phyloP scores from a whole-genome alignment of 148 eudicot species.

The Amaranthus cruentus region DNA sequence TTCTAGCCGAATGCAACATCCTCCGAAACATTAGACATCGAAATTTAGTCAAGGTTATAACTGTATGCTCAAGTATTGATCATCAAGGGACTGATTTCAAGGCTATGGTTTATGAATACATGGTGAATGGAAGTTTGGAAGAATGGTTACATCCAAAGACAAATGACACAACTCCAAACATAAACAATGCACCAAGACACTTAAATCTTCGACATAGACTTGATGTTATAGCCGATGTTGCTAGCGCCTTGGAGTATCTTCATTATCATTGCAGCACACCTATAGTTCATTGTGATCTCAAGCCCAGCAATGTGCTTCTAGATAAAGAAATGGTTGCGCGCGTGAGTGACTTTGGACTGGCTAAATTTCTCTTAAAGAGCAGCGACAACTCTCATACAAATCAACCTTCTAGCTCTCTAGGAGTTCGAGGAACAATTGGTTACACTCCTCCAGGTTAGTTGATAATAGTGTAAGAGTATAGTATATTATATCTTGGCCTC shows the following conservation, averaged over 20 bases:
- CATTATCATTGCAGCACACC: conserved; percentile 15
- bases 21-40: too few species aligned
- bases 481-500: too few species aligned
- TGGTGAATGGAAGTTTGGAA: too few species aligned
- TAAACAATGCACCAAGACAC: too few species aligned
- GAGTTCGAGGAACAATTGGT: conserved; percentile 24
- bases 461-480: background rate
- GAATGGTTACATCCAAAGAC: too few species aligned
- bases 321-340: conserved; percentile 23
- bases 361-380: conserved; percentile 5
- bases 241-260: conserved; percentile 27
- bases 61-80: too few species aligned
- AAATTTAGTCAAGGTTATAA: too few species aligned
- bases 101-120: too few species aligned
- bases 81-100: too few species aligned
- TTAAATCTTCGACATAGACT: conserved; percentile 8
- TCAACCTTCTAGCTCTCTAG: conserved; percentile 11
- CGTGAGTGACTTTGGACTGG: conserved; percentile 31
- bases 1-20: too few species aligned
- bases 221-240: conserved; percentile 24
- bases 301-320: conserved; percentile 1
- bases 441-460: conserved; percentile 26
- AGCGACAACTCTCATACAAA: background rate
- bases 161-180: too few species aligned
- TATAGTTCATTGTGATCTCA: conserved; percentile 24